These are phyloP conservation scores for Trypanosoma grayi DNA, from an alignment of 208 protist genomes.

Conservation along the genomic window DNA sequence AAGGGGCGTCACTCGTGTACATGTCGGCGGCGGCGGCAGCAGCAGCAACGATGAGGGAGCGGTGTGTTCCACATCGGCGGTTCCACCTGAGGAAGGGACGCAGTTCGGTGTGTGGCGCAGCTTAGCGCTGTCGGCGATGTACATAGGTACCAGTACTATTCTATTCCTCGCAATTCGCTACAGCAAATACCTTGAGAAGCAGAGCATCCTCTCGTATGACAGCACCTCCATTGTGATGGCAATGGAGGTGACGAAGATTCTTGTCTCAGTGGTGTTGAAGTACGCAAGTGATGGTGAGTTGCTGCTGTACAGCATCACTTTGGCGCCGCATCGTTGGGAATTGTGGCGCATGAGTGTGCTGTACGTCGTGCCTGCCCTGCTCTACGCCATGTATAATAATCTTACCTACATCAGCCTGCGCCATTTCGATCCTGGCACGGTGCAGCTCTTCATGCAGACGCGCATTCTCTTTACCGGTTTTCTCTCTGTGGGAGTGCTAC, in stretches of 20 bases:
- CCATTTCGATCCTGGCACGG: constrained; percentile 60
- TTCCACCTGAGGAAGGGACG: neutral
- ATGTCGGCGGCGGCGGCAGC: too few species aligned
- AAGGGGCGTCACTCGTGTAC: too few species aligned
- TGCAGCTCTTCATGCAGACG: constrained; percentile 79
- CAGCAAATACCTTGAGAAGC: constrained; percentile 26
- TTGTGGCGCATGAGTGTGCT: constrained; percentile 43
- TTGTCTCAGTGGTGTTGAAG: constrained; percentile 42
- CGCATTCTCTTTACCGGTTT: constrained; percentile 66
- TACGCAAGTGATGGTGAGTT: constrained; percentile 44
- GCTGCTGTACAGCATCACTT: constrained; percentile 28
- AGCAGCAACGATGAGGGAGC: neutral
- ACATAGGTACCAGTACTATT: constrained; percentile 42
- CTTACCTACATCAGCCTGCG: constrained; percentile 69
- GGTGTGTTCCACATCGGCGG: neutral
- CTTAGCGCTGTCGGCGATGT: constrained; percentile 35
- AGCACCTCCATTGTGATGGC: constrained; percentile 38
- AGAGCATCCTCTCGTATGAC: constrained; percentile 29
- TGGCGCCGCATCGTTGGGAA: constrained; percentile 11
- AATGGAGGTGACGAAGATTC: constrained; percentile 51
- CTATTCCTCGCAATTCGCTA: constrained; percentile 57
- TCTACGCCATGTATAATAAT: constrained; percentile 88
- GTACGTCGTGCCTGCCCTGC: constrained; percentile 48
- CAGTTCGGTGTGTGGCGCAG: constrained; percentile 32
- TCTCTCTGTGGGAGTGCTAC: constrained; percentile 42